A percentile compares a stretch with the other conserved stretches of the same genome.
phyloP scores from a whole-genome alignment of 306 rosid species.

The Dryas drummondii region DNA sequence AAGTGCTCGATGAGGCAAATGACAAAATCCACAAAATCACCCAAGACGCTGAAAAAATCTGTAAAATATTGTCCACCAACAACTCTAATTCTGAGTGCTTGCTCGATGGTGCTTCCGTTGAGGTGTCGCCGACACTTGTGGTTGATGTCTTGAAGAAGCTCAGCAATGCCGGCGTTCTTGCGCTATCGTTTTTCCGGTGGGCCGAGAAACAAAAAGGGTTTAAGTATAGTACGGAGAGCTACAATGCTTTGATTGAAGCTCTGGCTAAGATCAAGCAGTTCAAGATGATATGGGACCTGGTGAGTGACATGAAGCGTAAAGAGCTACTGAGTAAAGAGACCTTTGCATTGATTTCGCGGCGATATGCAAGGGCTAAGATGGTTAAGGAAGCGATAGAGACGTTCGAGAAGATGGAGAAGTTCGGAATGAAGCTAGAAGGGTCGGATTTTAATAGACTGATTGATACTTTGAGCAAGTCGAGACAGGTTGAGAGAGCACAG shows the following conservation, averaged over 20 bases:
- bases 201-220: slow-evolving; percentile 69
- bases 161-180: slow-evolving; percentile 70
- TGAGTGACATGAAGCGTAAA: slow-evolving; percentile 60
- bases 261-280: slow-evolving; percentile 83
- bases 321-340: slow-evolving; percentile 57
- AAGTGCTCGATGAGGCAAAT: slow-evolving; percentile 11
- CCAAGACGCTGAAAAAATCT: slow-evolving; percentile 40
- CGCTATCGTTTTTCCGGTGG: slow-evolving; percentile 82
- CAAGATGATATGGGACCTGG: slow-evolving; percentile 70
- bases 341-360: slow-evolving; percentile 56
- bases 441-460: slow-evolving; percentile 67
- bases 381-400: slow-evolving; percentile 56
- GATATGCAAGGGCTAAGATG: slow-evolving; percentile 66
- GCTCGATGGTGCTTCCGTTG: slow-evolving; percentile 33
- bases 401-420: slow-evolving; percentile 67
- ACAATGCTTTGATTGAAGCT: slow-evolving; percentile 67
- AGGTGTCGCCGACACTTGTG: slow-evolving; percentile 48
- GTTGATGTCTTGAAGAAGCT: slow-evolving; percentile 64
- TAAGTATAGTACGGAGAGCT: slow-evolving; percentile 47
- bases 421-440: slow-evolving; percentile 52
- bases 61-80: slow-evolving; percentile 42
- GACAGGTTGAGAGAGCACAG: slow-evolving; percentile 58
- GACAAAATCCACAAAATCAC: slow-evolving; percentile 20
- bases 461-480: slow-evolving; percentile 67
- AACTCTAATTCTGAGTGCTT: slow-evolving; percentile 35